Evolutionary conservation across 352 stramenopile genomes (phyloP).

Genomic region (Elongisporangium senticosum): DNA sequence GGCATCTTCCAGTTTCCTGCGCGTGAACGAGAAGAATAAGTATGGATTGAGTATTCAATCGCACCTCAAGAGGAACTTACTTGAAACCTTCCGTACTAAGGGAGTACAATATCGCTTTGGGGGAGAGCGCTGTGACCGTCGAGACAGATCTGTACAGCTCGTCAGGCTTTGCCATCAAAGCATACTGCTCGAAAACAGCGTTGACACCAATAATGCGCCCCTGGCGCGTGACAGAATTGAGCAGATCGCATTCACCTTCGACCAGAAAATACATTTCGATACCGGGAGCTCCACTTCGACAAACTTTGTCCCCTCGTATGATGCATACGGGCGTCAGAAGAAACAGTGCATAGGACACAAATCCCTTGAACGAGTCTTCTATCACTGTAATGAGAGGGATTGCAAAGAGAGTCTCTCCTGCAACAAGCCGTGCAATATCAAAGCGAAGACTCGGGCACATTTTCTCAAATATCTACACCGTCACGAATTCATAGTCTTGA

Average conservation of each 20-base stretch:
- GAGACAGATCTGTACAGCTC: constrained; percentile 77
- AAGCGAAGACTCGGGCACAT: constrained; percentile 77
- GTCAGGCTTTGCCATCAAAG: constrained; percentile 55
- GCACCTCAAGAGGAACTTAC: constrained; percentile 21
- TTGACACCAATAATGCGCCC: constrained; percentile 64
- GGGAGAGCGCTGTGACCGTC: constrained; percentile 58
- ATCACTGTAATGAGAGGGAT: constrained; percentile 84
- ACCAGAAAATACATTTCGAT: constrained; percentile 84
- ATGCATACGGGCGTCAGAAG: constrained; percentile 75
- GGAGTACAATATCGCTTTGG: constrained; percentile 75
- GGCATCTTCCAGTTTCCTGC: constrained; percentile 51
- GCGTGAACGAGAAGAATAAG: neutral
- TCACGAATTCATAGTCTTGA: neutral
- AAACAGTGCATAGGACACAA: constrained; percentile 85
- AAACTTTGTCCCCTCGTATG: constrained; percentile 63
- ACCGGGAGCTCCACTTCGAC: constrained; percentile 57
- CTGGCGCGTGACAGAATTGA: constrained; percentile 57
- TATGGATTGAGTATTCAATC: neutral
- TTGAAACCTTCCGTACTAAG: constrained; percentile 74
- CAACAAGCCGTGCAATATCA: constrained; percentile 72
- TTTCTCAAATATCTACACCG: constrained; percentile 67
- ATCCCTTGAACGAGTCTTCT: constrained; percentile 85
- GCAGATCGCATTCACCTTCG: constrained; percentile 74
- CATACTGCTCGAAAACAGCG: constrained; percentile 79
- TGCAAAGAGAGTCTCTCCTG: constrained; percentile 64